Base-by-base conservation (phyloP, 148 eudicot genomes). In the Suaeda aralocaspica region DNA sequence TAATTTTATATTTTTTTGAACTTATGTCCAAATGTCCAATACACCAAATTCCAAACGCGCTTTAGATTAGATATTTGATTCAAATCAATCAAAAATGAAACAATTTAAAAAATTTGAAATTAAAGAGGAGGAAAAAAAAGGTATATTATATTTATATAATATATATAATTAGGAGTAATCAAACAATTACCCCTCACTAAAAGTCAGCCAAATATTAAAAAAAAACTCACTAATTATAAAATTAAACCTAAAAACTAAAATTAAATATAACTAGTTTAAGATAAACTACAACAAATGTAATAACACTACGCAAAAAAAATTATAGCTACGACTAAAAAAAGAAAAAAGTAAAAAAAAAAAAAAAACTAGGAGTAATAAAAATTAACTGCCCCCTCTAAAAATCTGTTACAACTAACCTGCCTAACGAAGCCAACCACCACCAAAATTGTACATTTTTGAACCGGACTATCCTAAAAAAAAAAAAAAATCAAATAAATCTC, bases 361-460 rank as follows among this genome's bases (percentile, higher is more conserved):
- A 60, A 62, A 62, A 12, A 62, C 58, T 45, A 72, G 53, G 31
- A 53, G 34, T 74, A 39, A 63, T 68, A 42, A 41, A 49, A 79
- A 73, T 56, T 49, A 75, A 70, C 65, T 64, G 64, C 69, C 82
- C 75, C 66, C 46, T 19, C 18, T 56, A 56, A 80, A 68, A 30
- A 72, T 74, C 70, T 72, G 73, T 69, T 69, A 72, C 80, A 74
- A 69, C 68, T 55, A 76, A 64, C 81, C 79, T 66, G 75, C 75
- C 75, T 70, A 79, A 78, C 73, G 36, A 68, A 30, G 34, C 70
- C 61, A 53, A 57, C 78, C 79, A 79, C 83, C 83, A 72, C 77
- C 85, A 80, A 81, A 84, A 84, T 80, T 76, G 56, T 72, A 83
- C 82, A 78, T 63, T 55, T 72, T 55, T 72, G 72, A 84, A 83